phyloP scores from a whole-genome alignment of 2,329 filamentous ascomycete species.

The Fonsecaea pugnacius region DNA sequence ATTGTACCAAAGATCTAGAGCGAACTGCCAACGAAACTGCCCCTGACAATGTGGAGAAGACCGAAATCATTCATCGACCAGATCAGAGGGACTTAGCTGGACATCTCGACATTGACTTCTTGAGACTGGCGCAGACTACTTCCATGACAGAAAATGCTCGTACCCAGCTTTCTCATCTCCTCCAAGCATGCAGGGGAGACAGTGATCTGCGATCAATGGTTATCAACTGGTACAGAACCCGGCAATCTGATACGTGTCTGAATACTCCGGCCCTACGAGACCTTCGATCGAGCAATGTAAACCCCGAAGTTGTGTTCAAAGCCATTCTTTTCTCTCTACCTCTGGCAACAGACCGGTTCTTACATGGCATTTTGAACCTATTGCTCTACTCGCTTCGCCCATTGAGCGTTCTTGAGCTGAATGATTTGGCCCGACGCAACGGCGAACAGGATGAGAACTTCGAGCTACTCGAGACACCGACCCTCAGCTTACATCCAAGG shows the following conservation, averaged over 20 bases:
- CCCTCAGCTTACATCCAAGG: background rate
- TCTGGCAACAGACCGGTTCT: background rate
- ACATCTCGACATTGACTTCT: background rate
- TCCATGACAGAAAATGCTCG: background rate
- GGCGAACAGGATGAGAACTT: background rate
- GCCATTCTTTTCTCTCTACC: background rate
- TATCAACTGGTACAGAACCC: background rate
- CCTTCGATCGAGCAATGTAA: background rate
- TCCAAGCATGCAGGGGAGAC: background rate
- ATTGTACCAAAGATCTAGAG: background rate
- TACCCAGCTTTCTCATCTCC: background rate
- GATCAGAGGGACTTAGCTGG: background rate
- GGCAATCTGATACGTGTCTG: background rate
- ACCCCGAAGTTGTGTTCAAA: background rate
- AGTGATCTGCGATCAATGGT: background rate
- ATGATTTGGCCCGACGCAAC: background rate
- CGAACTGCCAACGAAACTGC: background rate
- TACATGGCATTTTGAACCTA: background rate
- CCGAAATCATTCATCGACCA: background rate
- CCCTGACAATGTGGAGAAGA: background rate
- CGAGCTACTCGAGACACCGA: background rate
- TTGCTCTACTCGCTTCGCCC: background rate
- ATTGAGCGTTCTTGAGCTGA: background rate
- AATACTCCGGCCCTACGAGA: background rate
- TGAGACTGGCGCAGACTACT: background rate